Evolutionary conservation across 2,329 filamentous ascomycete species (phyloP).

Genomic region (Diplodia intermedia): DNA sequence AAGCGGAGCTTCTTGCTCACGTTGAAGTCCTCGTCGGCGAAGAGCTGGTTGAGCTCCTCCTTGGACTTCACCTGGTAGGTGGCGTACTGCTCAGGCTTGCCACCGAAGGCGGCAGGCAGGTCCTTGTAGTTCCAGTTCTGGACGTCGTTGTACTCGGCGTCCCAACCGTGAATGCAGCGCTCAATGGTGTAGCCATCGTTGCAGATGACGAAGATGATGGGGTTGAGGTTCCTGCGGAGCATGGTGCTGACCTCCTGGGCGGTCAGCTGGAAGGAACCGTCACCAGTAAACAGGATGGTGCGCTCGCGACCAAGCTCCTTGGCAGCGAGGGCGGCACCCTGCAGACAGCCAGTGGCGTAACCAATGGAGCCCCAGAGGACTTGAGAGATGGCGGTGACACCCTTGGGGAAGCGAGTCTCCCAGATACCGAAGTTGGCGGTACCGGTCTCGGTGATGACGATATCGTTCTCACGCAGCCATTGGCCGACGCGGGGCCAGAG

Average conservation of each 20-base stretch:
- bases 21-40: slow-evolving; percentile 69
- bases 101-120: slow-evolving; percentile 72
- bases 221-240: slow-evolving; percentile 74
- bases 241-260: slow-evolving; percentile 86
- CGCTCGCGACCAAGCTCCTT: slow-evolving; percentile 68
- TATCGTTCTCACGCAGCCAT: slow-evolving; percentile 74
- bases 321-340: slow-evolving; percentile 76
- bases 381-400: slow-evolving; percentile 82
- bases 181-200: slow-evolving; percentile 92
- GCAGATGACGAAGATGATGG: slow-evolving; percentile 85
- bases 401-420: slow-evolving; percentile 78
- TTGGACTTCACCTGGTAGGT: slow-evolving; percentile 74
- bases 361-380: slow-evolving; percentile 75
- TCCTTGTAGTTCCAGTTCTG: slow-evolving; percentile 75
- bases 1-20: slow-evolving; percentile 64
- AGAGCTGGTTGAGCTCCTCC: slow-evolving; percentile 69
- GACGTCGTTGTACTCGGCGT: slow-evolving; percentile 82
- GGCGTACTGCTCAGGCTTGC: slow-evolving; percentile 61
- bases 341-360: slow-evolving; percentile 67
- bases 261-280: slow-evolving; percentile 85
- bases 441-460: slow-evolving; percentile 86
- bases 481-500: slow-evolving; percentile 79
- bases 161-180: slow-evolving; percentile 83
- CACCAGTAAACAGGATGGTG: slow-evolving; percentile 86
- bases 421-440: slow-evolving; percentile 89